Base-by-base conservation (phyloP, 352 stramenopile species). In the Ophiocytium majus region DNA sequence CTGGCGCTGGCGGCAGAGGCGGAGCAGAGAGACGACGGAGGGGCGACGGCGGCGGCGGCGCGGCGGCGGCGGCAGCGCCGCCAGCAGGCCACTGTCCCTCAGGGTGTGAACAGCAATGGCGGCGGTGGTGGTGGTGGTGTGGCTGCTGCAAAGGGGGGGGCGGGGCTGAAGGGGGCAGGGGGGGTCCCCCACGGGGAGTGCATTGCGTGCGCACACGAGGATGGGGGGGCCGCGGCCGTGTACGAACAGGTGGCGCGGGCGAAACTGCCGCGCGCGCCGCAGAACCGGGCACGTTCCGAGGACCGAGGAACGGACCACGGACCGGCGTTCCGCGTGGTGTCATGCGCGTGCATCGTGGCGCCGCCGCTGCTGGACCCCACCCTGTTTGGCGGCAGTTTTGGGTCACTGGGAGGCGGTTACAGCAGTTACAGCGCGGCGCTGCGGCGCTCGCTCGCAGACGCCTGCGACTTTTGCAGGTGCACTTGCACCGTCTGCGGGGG, bases 401-500 rank as follows among this genome's bases (percentile, higher is more conserved):
- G n/a, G n/a, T n/a, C n/a, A n/a, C 43, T 57, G 43, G 5, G 43
- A 5, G 14, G 14, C 43, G 14, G 5, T 5, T 57, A 57, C 43
- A 57, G 43, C 43, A 14, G 5, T 5, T 57, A 57, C 43, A 57
- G 66, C 17, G 32, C 32, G 32, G 14, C 35, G 5, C 5, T 10
- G 32, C 32, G 66, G 32, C 66, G 10, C 5, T 5, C 32, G 32
- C 32, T 43, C 32, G 32, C 66, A 14, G 66, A 78, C 32, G 32
- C 35, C 5, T 78, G 66, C 66, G 66, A 78, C 5, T 78, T 78
- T 14, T 78, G 66, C 66, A 5, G 32, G 5, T 78, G 66, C 66
- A 17, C 66, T 17, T 78, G 66, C 66, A 14, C 35, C 5, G 35
- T 14, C 5, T 78, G 66, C 35, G 66, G 66, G 5, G 66, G 66